Evolutionary conservation across 108 stramenopile genomes (phyloP).

Genomic region (Cylindrotheca closterium): DNA sequence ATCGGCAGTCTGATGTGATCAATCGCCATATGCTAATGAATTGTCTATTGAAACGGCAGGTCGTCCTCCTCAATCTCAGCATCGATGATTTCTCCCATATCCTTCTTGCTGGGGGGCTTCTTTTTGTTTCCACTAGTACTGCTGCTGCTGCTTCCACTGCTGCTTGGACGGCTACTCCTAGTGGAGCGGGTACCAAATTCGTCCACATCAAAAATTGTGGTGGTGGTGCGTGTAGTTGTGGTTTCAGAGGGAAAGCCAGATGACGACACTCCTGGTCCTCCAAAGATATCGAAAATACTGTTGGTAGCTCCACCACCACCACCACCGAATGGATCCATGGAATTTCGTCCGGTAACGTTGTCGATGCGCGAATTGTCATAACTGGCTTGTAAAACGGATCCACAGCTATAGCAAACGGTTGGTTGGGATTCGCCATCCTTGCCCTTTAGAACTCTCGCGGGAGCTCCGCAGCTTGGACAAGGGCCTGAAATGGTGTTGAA

Average conservation of each 20-base stretch:
- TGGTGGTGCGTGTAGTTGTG: slow-evolving; percentile 22
- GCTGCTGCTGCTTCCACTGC: no score
- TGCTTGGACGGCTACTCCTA: no score
- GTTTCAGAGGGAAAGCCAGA: no score
- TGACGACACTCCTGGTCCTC: no score
- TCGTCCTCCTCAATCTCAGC: slow-evolving; percentile 71
- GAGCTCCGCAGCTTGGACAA: slow-evolving; percentile 72
- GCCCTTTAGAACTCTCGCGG: slow-evolving; percentile 45
- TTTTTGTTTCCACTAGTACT: slow-evolving; percentile 18
- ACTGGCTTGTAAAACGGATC: slow-evolving; percentile 47
- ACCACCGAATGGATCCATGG: slow-evolving; percentile 40
- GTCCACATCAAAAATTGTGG: slow-evolving; percentile 17
- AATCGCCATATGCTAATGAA: no score
- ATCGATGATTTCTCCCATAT: slow-evolving; percentile 63
- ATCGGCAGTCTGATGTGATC: no score
- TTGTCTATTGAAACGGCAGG: slow-evolving; percentile 18
- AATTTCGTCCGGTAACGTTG: slow-evolving; percentile 31
- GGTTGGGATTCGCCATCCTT: slow-evolving; percentile 37
- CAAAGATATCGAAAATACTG: slow-evolving; percentile 45
- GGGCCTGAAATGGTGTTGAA: slow-evolving; percentile 61
- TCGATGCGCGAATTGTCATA: slow-evolving; percentile 33
- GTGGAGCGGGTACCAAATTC: background rate
- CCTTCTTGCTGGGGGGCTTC: slow-evolving; percentile 25
- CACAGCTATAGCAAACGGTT: slow-evolving; percentile 67
- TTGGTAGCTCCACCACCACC: slow-evolving; percentile 3